Evolutionary conservation across 768 basidiomycete species (phyloP), one percentile per base, ranked within the genome.

Genomic region (Podaxis sp.): DNA sequence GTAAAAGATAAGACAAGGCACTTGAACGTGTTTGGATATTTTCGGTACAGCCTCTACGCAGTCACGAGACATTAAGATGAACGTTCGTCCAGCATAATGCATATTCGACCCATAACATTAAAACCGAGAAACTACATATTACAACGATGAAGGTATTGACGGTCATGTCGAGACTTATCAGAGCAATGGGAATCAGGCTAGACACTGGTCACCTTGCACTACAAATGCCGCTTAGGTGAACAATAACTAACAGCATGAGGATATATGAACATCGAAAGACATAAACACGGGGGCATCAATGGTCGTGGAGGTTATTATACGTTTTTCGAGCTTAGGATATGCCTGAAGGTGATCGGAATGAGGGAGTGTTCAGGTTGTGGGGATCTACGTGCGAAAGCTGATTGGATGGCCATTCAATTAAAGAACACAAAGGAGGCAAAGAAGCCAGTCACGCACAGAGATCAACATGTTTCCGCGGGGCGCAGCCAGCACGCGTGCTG

Each of bases 401-500:
- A 36, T 36, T 38, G 22, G 59, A 9, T n/a, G 36, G 15, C 27
- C 11, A 22, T 9, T 37, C 36, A 59, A 24, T 46, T 33, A 37
- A 49, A 40, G 49, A 46, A 41, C 25, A 24, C 22, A 37, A 49
- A 8, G 27, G 36, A 51, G 36, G 43, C 36, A 29, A 59, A 47
- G 27, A 9, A 49, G 41, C 2, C 15, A 7, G 25, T 27, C 22
- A 38, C 54, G 27, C 22, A 56, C 54, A 50, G 36, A 37, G 22
- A 47, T 47, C 43, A 24, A 12, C 19, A n/a, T 19, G 33, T 12
- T 50, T 43, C 33, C 53, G 22, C 36, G 40, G 33, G 59, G 69
- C 71, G 71, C 71, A 75, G 57, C 75, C 77, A 67, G 76, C 72
- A 75, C 74, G 72, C 69, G 56, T 49, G 40, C 47, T 47, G 57